A percentile compares a stretch with the other conserved stretches of the same genome.
Evolutionary conservation across 2,329 filamentous ascomycete genomes (phyloP).

Genomic region (Alternaria consortialis): DNA sequence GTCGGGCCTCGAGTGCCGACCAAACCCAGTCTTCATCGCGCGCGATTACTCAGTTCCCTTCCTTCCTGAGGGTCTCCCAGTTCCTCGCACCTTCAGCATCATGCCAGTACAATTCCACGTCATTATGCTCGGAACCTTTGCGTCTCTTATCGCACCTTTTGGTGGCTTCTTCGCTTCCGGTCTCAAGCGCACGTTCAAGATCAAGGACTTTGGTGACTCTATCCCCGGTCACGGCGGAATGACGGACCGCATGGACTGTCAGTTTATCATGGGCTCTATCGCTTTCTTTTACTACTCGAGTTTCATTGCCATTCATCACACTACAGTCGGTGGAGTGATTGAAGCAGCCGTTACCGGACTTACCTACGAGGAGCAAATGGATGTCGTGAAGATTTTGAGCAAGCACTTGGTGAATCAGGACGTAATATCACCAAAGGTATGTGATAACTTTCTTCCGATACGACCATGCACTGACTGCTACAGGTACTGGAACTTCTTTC

Average conservation of each 20-base stretch:
- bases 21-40: conserved; percentile 89
- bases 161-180: conserved; percentile 98
- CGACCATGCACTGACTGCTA: conserved; percentile 3
- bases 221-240: conserved; percentile 98
- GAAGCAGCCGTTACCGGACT: conserved; percentile 93
- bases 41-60: conserved; percentile 74
- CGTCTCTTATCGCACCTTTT: conserved; percentile 95
- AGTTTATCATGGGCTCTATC: conserved; percentile 99
- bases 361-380: conserved; percentile 85
- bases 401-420: conserved; percentile 73
- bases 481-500: conserved; percentile 40
- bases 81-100: conserved; percentile 76
- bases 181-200: conserved; percentile 98
- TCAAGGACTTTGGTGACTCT: conserved; percentile 99
- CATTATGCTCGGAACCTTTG: conserved; percentile 88
- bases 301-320: conserved; percentile 90
- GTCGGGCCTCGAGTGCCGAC: conserved; percentile 86
- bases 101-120: conserved; percentile 95
- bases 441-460: neutral
- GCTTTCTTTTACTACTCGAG: conserved; percentile 98
- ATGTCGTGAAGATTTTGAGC: conserved; percentile 70
- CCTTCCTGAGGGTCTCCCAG: conserved; percentile 58
- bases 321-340: conserved; percentile 84
- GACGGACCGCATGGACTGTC: conserved; percentile 99
- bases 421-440: conserved; percentile 63